Conservation (phyloP, 2,329 filamentous ascomycete genomes). For the Nemania sp. region DNA sequence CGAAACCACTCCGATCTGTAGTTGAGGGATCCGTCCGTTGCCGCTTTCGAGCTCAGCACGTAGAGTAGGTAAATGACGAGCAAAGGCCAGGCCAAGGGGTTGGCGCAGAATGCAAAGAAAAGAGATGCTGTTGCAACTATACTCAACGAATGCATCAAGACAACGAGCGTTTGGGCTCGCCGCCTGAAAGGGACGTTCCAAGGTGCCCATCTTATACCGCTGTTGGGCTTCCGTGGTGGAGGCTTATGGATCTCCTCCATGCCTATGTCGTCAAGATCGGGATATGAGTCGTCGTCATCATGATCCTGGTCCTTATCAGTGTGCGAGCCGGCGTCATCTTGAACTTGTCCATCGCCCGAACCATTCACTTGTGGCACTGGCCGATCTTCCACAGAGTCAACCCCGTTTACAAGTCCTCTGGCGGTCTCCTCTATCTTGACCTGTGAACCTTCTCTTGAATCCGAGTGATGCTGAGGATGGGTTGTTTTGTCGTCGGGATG, state of each 20-base stretch:
- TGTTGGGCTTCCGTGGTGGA: constrained; percentile 34
- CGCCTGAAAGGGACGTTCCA: constrained; percentile 72
- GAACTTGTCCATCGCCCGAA: neutral
- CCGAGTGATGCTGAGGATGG: neutral
- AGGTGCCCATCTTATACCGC: constrained; percentile 81
- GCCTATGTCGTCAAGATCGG: constrained; percentile 41
- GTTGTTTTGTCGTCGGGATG: neutral
- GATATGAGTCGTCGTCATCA: constrained; percentile 41
- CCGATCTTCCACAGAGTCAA: neutral
- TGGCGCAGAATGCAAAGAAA: constrained; percentile 91
- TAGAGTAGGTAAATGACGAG: constrained; percentile 79
- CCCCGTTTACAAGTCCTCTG: neutral
- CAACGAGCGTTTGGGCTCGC: constrained; percentile 77
- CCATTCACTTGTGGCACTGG: constrained; percentile 4
- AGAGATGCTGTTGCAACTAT: constrained; percentile 72
- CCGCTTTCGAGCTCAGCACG: constrained; percentile 77
- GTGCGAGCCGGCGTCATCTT: constrained; percentile 8
- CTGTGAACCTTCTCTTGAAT: constrained; percentile 20
- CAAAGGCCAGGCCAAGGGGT: constrained; percentile 88
- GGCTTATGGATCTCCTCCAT: constrained; percentile 37
- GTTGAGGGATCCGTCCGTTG: constrained; percentile 73
- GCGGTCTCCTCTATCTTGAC: constrained; percentile 6
- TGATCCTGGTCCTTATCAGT: constrained; percentile 23
- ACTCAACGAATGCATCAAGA: constrained; percentile 73
- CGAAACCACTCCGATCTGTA: constrained; percentile 78